These are phyloP conservation scores for Aspergillus carbonarius DNA, from an alignment of 2,329 filamentous ascomycete species.

Conservation along the genomic window DNA sequence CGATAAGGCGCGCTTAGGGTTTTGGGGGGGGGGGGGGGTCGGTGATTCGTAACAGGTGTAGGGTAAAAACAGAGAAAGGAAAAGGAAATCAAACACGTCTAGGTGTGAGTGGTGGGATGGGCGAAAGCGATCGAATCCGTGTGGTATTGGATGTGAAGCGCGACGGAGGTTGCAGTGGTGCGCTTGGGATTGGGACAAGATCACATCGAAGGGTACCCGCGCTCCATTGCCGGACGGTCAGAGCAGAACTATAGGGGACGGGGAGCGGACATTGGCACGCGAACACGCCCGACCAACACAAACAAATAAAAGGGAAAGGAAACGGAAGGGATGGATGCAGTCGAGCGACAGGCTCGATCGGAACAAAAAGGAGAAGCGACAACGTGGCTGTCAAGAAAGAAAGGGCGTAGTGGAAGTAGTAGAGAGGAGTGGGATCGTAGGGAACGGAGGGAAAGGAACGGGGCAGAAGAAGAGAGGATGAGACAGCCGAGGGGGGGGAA, in stretches of 20 bases:
- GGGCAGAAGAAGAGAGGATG: slow-evolving; percentile 11
- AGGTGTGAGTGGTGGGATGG: slow-evolving; percentile 24
- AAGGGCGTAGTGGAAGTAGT: slow-evolving; percentile 9
- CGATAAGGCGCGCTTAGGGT: slow-evolving; percentile 13
- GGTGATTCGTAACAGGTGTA: slow-evolving; percentile 25
- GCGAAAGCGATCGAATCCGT: slow-evolving; percentile 21
- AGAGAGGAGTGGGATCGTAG: too few relatives aligned
- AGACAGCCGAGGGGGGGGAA: slow-evolving; percentile 13
- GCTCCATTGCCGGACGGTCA: slow-evolving; percentile 17
- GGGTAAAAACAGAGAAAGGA: slow-evolving; percentile 11
- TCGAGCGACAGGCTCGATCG: slow-evolving; percentile 23
- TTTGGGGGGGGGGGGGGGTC: slow-evolving; percentile 16
- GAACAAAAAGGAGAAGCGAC: slow-evolving; percentile 13
- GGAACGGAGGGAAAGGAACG: slow-evolving; percentile 16
- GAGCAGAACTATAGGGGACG: slow-evolving; percentile 13
- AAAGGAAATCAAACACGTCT: slow-evolving; percentile 22
- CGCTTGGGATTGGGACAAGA: slow-evolving; percentile 4
- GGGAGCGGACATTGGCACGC: slow-evolving; percentile 22
- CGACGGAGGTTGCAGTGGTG: slow-evolving; percentile 11
- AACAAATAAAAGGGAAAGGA: slow-evolving; percentile 21
- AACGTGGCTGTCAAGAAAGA: slow-evolving; percentile 4
- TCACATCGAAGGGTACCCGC: slow-evolving; percentile 22
- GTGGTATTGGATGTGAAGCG: slow-evolving; percentile 21
- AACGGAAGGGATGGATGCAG: slow-evolving; percentile 19
- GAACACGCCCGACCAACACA: slow-evolving; percentile 30